A percentile compares a stretch with the other conserved stretches of the same genome.
Conservation (phyloP, 495 filamentous ascomycete species). For the Aspergillus indologenus region DNA sequence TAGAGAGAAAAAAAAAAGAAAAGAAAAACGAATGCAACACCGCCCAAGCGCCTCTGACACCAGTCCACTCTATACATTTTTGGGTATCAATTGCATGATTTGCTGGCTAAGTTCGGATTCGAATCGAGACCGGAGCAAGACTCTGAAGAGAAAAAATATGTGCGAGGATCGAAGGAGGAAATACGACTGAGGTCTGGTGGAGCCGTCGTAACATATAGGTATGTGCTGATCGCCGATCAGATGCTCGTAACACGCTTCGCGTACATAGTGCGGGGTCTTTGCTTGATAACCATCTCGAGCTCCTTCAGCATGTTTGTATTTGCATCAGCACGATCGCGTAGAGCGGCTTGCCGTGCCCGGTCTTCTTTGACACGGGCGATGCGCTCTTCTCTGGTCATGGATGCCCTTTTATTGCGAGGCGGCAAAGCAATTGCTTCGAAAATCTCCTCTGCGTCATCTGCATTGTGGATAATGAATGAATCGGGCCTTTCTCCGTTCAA, state of each 20-base stretch:
- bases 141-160: slow-evolving; percentile 10
- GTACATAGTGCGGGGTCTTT: slow-evolving; percentile 50
- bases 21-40: slow-evolving; percentile 11
- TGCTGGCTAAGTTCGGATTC: slow-evolving; percentile 14
- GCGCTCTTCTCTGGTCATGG: slow-evolving; percentile 81
- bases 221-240: slow-evolving; percentile 20
- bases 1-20: slow-evolving; percentile 12
- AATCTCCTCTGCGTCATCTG: slow-evolving; percentile 70
- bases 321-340: slow-evolving; percentile 69
- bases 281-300: slow-evolving; percentile 82
- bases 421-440: slow-evolving; percentile 87
- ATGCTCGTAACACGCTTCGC: slow-evolving; percentile 52
- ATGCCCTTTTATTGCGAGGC: slow-evolving; percentile 57
- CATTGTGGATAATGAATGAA: slow-evolving; percentile 27
- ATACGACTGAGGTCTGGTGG: neutral
- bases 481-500: slow-evolving; percentile 62
- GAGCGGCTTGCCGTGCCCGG: slow-evolving; percentile 62
- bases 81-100: slow-evolving; percentile 39
- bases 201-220: slow-evolving; percentile 9
- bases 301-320: slow-evolving; percentile 87
- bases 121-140: slow-evolving; percentile 4
- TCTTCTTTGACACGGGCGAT: slow-evolving; percentile 88
- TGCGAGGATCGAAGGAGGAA: slow-evolving; percentile 11
- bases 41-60: slow-evolving; percentile 33
- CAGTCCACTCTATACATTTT: slow-evolving; percentile 38